Base-by-base conservation (phyloP, 2,329 filamentous ascomycete genomes). In the Cladosporium phlei region DNA sequence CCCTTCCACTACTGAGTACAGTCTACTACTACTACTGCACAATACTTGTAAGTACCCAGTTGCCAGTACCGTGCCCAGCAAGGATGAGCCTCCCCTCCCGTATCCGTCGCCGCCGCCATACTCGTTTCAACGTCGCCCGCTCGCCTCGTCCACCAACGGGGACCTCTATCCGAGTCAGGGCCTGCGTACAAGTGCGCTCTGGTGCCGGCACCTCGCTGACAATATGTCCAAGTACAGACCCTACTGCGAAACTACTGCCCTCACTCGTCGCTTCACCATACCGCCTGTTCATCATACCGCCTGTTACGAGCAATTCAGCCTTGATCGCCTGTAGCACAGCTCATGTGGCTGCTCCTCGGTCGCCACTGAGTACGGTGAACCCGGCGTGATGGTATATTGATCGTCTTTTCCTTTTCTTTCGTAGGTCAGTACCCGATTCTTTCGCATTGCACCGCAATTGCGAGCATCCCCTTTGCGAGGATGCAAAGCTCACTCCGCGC, bases 381-480 rank as follows among this genome's bases (percentile, higher is more conserved):
- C 42, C 42, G 42, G 42, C 42, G 17, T 32, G n/a, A 45, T 45
- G 42, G 22, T 45, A 22, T 37, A 45, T 45, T 45, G 42, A 45
- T 45, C 27, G n/a, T n/a, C 30, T 19, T 34, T 45, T 37, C 25
- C 25, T 22, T 33, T 35, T 37, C 22, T 34, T 45, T 38, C 17
- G 24, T 45, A 37, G 42, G 42, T 45, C 32, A 45, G 42, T 45
- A 17, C 14, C 14, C 29, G 12, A n/a, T n/a, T n/a, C n/a, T n/a
- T 22, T 22, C 12, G 11, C 24, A 37, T 21, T 8, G 32, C 42
- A 45, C 42, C 16, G 19, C 42, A 16, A n/a, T n/a, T n/a, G n/a
- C n/a, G n/a, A n/a, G n/a, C n/a, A n/a, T 17, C 32, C 24, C 24
- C 21, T 25, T 28, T 29, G 32, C 42, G n/a, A 45, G 32, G 25